Conservation (phyloP, 169 alveolate species). For the Sarcocystis neurona region DNA sequence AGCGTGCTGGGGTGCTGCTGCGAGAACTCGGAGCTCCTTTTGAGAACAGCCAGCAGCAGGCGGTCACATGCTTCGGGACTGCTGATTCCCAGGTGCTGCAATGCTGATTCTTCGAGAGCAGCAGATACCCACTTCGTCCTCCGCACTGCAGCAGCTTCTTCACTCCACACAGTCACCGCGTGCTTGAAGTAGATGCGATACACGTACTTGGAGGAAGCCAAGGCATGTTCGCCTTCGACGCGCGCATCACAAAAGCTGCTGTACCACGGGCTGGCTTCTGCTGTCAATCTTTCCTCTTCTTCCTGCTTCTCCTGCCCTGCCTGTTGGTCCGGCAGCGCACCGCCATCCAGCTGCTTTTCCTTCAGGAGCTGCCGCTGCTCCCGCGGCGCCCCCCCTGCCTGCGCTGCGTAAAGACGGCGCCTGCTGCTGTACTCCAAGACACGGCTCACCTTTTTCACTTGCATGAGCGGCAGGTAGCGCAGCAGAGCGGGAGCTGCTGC, state of each 20-base stretch:
- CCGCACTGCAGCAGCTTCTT: too few relatives aligned
- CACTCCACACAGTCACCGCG: neutral
- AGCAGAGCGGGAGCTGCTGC: neutral
- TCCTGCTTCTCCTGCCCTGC: too few relatives aligned
- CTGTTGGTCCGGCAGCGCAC: too few relatives aligned
- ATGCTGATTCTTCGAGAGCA: conserved; percentile 7
- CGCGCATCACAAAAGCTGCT: too few relatives aligned
- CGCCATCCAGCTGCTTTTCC: too few relatives aligned
- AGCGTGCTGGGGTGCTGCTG: neutral
- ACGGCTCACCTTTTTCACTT: conserved; percentile 14
- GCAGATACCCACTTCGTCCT: conserved; percentile 24
- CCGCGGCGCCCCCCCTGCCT: too few relatives aligned
- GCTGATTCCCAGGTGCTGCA: neutral
- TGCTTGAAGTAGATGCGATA: conserved; percentile 32
- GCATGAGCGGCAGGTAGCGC: conserved; percentile 4
- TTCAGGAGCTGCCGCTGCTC: too few relatives aligned
- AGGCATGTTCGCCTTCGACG: neutral
- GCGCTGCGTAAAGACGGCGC: too few relatives aligned
- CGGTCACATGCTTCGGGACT: conserved; percentile 22
- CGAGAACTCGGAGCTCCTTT: neutral
- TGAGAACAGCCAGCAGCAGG: conserved; percentile 19
- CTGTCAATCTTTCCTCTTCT: too few relatives aligned
- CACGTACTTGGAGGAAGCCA: conserved; percentile 5
- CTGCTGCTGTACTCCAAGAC: conserved; percentile 22
- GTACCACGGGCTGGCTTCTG: too few relatives aligned